Percentiles rank a stretch among this genome's conserved stretches.
Conservation (phyloP, 257 asterid species). For the Solanum clarkiae region DNA sequence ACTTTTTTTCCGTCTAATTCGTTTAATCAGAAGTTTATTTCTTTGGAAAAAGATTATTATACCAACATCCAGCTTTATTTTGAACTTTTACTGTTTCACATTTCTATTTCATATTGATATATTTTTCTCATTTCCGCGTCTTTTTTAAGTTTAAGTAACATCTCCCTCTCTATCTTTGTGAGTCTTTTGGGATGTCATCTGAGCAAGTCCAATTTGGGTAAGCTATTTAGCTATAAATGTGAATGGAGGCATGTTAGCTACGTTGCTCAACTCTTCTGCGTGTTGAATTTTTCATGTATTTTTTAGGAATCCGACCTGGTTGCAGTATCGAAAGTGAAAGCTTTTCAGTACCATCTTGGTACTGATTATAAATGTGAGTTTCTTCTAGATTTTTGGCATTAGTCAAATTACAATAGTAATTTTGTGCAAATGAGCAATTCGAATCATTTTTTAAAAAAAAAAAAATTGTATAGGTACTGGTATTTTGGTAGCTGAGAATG, state of each 20-base stretch:
- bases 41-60: not conserved
- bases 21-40: not conserved
- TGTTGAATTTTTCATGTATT: no score
- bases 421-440: not conserved
- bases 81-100: not conserved
- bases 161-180: not conserved
- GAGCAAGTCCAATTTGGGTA: no score
- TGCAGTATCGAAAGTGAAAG: not conserved
- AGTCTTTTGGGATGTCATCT: no score
- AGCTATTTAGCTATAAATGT: no score
- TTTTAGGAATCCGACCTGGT: not conserved
- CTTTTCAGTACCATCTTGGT: not conserved
- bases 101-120: not conserved
- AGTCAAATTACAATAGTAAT: not conserved
- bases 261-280: no score
- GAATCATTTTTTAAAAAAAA: not conserved
- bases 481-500: not conserved
- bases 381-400: not conserved
- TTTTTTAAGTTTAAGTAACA: not conserved
- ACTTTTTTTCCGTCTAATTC: no score
- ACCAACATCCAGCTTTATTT: not conserved
- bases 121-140: not conserved
- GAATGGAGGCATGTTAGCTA: no score
- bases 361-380: not conserved
- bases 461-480: not conserved